Evolutionary conservation across 1,284 basidiomycete species (phyloP).

Genomic region (Phylloboletellus chloephorus): DNA sequence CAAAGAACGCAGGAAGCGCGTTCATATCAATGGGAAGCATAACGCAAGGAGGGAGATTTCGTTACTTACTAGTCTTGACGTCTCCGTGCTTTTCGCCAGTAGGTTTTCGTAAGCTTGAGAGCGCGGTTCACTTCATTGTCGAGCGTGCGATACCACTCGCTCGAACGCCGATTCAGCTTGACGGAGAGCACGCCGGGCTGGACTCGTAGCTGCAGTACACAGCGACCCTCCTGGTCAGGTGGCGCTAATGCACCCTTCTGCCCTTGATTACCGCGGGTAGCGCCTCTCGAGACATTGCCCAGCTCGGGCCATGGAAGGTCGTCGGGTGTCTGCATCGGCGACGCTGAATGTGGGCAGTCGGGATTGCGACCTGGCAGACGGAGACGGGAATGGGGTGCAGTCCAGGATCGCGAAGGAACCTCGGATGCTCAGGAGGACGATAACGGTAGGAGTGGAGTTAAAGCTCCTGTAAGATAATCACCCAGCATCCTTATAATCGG

Average conservation of each 20-base stretch:
- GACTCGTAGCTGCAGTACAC: conserved; percentile 65
- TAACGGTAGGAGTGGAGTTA: conserved; percentile 34
- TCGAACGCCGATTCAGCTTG: conserved; percentile 62
- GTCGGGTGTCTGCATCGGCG: conserved; percentile 55
- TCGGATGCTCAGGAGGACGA: conserved; percentile 22
- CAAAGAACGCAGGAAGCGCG: background rate
- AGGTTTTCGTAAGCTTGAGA: conserved; percentile 75
- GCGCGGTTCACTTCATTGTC: conserved; percentile 71
- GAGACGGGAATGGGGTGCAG: conserved; percentile 11
- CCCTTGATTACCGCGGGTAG: conserved; percentile 77
- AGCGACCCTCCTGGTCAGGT: conserved; percentile 64
- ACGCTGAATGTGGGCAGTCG: conserved; percentile 28
- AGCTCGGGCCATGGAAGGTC: conserved; percentile 80
- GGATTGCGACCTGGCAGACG: conserved; percentile 4
- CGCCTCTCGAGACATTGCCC: conserved; percentile 74
- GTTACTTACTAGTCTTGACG: conserved; percentile 60
- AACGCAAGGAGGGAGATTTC: background rate
- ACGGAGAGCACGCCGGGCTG: conserved; percentile 75
- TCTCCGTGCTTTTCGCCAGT: conserved; percentile 70
- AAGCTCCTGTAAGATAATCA: conserved; percentile 34
- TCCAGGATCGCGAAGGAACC: conserved; percentile 15
- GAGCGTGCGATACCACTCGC: conserved; percentile 72
- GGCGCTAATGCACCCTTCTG: conserved; percentile 69
- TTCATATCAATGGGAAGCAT: conserved; percentile 11
- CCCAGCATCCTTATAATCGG: conserved; percentile 33